phyloP scores from a whole-genome alignment of 164 flowering plant species.

The Stephania japonica region DNA sequence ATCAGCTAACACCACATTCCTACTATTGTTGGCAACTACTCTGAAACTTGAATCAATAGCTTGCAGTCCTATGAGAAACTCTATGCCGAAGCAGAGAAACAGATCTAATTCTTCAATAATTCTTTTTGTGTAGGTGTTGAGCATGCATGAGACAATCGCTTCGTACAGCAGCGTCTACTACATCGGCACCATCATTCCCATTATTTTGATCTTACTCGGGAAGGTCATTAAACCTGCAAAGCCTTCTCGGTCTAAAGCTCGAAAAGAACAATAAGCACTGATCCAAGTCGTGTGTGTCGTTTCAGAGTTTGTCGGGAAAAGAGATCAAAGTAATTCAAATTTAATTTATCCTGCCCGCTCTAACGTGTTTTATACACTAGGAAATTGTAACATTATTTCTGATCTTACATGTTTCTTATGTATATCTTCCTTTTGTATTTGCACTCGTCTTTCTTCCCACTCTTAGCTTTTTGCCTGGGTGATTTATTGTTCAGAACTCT shows the following conservation, averaged over 20 bases:
- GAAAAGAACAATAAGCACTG: conserved; percentile 51
- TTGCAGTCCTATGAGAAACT: neutral
- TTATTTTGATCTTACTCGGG: conserved; percentile 54
- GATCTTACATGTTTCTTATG: neutral
- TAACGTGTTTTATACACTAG: neutral
- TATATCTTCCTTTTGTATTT: neutral
- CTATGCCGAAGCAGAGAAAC: too few relatives aligned
- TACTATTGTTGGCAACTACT: neutral
- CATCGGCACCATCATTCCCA: conserved; percentile 67
- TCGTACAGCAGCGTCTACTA: conserved; percentile 72
- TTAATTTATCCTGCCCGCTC: neutral
- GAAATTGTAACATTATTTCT: conserved; percentile 4
- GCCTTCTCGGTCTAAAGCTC: conserved; percentile 55
- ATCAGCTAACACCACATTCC: neutral
- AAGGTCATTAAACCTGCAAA: conserved; percentile 56
- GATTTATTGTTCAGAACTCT: neutral
- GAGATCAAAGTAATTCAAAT: neutral
- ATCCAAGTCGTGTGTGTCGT: neutral
- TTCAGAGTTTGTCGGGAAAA: neutral
- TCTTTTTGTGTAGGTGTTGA: conserved; percentile 54
- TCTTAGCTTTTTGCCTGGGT: neutral
- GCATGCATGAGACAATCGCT: conserved; percentile 75
- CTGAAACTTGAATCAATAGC: neutral
- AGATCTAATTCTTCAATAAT: conserved; percentile 1
- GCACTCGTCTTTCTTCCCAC: neutral